Percentiles rank a stretch among this genome's conserved stretches.
phyloP scores from a whole-genome alignment of 495 filamentous ascomycete genomes.

The Xylaria flabelliformis region DNA sequence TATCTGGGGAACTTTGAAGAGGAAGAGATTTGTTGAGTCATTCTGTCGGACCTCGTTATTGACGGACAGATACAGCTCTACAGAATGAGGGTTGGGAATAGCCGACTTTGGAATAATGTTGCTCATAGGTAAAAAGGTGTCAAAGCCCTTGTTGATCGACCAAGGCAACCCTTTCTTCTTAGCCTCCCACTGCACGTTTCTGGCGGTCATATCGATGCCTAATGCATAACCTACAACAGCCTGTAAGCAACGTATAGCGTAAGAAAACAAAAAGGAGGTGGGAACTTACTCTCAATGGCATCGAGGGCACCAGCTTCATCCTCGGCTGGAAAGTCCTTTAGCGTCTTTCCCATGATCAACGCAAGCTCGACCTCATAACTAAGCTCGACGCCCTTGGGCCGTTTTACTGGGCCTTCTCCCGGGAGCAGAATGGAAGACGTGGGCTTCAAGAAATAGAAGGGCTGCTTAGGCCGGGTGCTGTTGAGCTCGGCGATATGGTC shows the following conservation, averaged over 20 bases:
- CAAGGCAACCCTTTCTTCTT: constrained; percentile 98
- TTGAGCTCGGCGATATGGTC: constrained; percentile 95
- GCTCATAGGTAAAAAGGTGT: constrained; percentile 91
- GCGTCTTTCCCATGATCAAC: constrained; percentile 78
- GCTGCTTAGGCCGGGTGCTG: constrained; percentile 82
- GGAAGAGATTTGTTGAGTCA: constrained; percentile 90
- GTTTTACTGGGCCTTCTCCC: constrained; percentile 77
- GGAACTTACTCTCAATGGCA: constrained; percentile 60
- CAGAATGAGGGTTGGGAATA: constrained; percentile 87
- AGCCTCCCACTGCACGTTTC: constrained; percentile 91
- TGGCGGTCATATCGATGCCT: constrained; percentile 91
- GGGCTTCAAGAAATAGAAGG: constrained; percentile 99
- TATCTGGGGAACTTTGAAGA: constrained; percentile 85
- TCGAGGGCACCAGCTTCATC: constrained; percentile 69
- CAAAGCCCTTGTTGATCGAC: constrained; percentile 95
- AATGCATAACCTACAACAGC: constrained; percentile 72
- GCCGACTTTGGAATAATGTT: constrained; percentile 74
- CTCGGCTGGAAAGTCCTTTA: constrained; percentile 73
- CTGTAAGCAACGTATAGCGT: constrained; percentile 17
- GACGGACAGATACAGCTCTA: constrained; percentile 82
- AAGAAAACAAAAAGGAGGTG: not conserved
- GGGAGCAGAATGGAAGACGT: constrained; percentile 80
- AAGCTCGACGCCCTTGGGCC: constrained; percentile 78
- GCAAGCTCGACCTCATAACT: constrained; percentile 97
- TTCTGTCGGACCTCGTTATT: constrained; percentile 75